Percentiles rank a stretch among this genome's conserved stretches.
phyloP scores from a whole-genome alignment of 2,329 filamentous ascomycete species.

The Saccharata proteae region DNA sequence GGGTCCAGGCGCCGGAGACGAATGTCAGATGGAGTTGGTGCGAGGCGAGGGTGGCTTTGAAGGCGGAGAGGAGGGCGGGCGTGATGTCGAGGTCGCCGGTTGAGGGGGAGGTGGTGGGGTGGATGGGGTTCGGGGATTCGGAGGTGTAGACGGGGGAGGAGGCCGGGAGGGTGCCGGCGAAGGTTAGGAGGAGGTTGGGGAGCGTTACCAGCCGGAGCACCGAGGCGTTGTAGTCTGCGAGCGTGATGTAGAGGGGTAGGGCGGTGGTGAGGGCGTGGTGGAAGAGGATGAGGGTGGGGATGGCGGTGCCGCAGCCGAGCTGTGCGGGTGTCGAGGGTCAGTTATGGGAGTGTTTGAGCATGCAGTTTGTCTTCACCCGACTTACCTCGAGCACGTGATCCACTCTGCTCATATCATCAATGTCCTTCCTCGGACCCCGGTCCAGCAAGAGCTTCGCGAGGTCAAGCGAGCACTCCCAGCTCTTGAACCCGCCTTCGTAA shows the following conservation, averaged over 20 bases:
- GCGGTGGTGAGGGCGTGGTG: conserved; percentile 44
- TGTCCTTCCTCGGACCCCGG: conserved; percentile 35
- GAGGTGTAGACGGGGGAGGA: conserved; percentile 9
- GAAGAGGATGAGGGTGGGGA: conserved; percentile 61
- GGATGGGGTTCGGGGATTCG: conserved; percentile 12
- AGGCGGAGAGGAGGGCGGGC: conserved; percentile 44
- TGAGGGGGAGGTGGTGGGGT: conserved; percentile 18
- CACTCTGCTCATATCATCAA: conserved; percentile 36
- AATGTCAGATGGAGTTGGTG: conserved; percentile 49
- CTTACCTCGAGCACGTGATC: conserved; percentile 37
- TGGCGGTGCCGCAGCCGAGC: conserved; percentile 67
- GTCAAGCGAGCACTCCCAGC: conserved; percentile 77
- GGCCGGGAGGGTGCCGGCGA: conserved; percentile 27
- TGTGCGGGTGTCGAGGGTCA: conserved; percentile 19
- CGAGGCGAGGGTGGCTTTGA: conserved; percentile 40
- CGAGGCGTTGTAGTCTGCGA: conserved; percentile 70
- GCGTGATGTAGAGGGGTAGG: conserved; percentile 45
- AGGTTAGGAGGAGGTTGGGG: conserved; percentile 64
- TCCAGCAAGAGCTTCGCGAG: conserved; percentile 53
- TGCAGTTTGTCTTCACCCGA: too few relatives aligned
- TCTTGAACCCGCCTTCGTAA: conserved; percentile 82
- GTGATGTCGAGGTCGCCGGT: conserved; percentile 53
- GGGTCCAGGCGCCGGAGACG: conserved; percentile 64
- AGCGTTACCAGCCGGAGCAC: conserved; percentile 69
- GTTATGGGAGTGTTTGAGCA: not conserved